Evolutionary conservation across 75 land plant genomes (phyloP), one percentile per base, ranked within the genome.

Genomic region (Picea glauca): DNA sequence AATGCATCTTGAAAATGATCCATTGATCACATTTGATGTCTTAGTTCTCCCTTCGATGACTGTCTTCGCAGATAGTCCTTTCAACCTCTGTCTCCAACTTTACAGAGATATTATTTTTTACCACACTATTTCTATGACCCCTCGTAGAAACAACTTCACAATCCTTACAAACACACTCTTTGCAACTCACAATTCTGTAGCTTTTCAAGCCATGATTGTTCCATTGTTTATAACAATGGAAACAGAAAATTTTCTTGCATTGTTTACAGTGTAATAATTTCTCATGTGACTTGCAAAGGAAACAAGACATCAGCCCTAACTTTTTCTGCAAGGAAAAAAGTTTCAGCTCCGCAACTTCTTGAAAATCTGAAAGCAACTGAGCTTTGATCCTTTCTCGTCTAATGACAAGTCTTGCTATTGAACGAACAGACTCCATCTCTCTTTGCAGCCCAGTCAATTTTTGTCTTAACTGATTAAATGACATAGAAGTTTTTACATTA

Each of bases 191-290:
- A 68, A 68, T 40, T 68, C 73, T 68, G 73, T 38, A 68, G 17
- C 50, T 68, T 68, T 68, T 68, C 73, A 68, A 15, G 40, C 73
- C 73, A 6, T 68, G 73, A 68, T 17, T 46, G 21, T 68, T 68
- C 73, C 73, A 68, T 18, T 68, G 21, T 68, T 68, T 68, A 20
- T 68, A 68, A 46, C 73, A 68, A 18, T 68, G 43, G 50, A 68
- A 68, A 40, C 73, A 68, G 54, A 68, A 68, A 18, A 68, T 68
- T 68, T 46, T 68, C 33, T 40, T 68, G 73, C 73, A 68, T 68
- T 40, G 54, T 68, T 43, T 35, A 68, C 73, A 68, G 21, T 14
- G 73, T 40, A 68, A 68, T 40, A 68, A 68, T n/a, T 40, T 68
- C 21, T 68, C 73, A 68, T 43, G 20, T 33, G 73, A 68, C 11